Evolutionary conservation across 164 flowering plant genomes (phyloP).

Genomic region (Macadamia tetraphylla): DNA sequence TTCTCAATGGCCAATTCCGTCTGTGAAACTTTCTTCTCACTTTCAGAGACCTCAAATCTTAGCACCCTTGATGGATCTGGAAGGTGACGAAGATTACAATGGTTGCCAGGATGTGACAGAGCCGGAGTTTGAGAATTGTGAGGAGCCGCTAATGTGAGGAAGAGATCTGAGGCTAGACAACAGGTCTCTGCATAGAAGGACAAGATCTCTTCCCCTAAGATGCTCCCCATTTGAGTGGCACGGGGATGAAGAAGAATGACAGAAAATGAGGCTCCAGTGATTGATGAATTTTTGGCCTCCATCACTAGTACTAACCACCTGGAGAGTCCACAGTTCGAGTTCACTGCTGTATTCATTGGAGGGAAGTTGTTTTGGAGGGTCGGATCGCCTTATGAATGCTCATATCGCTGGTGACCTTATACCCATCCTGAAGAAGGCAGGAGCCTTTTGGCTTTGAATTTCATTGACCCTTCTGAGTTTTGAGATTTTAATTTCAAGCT

Average conservation of each 20-base stretch:
- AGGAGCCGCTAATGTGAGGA: conserved; percentile 27
- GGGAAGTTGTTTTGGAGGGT: too few relatives aligned
- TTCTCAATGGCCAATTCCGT: conserved; percentile 71
- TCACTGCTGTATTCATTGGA: too few relatives aligned
- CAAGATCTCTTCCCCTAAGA: conserved; percentile 57
- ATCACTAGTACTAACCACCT: too few relatives aligned
- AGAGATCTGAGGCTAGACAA: conserved; percentile 40
- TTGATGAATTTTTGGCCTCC: too few relatives aligned
- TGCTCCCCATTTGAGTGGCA: conserved; percentile 24
- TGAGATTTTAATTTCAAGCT: too few relatives aligned
- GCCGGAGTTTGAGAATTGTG: conserved; percentile 9
- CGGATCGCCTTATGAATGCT: too few relatives aligned
- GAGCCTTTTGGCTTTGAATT: too few relatives aligned
- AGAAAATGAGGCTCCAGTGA: too few relatives aligned
- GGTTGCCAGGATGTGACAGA: conserved; percentile 7
- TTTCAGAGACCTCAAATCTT: conserved; percentile 48
- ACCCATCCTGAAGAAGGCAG: too few relatives aligned
- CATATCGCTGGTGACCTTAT: too few relatives aligned
- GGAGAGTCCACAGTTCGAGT: too few relatives aligned
- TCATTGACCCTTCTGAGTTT: too few relatives aligned
- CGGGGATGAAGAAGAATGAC: conserved; percentile 17
- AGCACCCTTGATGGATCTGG: conserved; percentile 49
- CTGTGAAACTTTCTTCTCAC: conserved; percentile 65
- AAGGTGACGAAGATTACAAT: conserved; percentile 33
- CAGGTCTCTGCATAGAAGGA: conserved; percentile 43